phyloP scores from a whole-genome alignment of 208 protist species.

The Crithidia acanthocephali region DNA sequence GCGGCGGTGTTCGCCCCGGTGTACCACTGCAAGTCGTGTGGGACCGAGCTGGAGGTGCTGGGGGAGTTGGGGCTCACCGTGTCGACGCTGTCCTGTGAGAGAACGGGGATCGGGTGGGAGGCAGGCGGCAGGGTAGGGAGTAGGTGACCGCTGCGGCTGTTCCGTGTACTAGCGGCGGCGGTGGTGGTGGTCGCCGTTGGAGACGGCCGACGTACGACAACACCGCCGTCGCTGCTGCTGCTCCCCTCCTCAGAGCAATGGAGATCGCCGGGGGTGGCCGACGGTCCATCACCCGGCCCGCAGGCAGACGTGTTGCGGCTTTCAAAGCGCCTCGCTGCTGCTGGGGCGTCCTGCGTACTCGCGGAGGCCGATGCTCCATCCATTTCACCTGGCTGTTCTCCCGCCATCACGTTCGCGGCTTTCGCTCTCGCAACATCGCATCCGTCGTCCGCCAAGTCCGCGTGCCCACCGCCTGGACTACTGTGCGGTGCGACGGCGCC shows the following conservation, averaged over 20 bases:
- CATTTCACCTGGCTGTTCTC: no score
- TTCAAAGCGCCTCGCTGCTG: no score
- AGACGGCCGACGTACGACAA: background rate
- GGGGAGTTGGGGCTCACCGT: background rate
- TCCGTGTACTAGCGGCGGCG: background rate
- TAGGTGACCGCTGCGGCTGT: background rate
- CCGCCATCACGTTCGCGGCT: no score
- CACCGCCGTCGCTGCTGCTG: background rate
- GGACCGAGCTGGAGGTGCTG: background rate
- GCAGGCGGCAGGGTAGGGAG: no score
- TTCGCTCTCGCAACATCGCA: no score
- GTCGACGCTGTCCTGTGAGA: background rate
- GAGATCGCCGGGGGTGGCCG: no score
- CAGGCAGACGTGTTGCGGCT: no score
- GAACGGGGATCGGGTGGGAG: background rate
- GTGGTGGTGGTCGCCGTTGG: background rate
- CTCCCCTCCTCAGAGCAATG: background rate
- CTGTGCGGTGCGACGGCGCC: background rate
- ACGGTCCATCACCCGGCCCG: no score
- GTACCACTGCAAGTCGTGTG: slow-evolving; percentile 29
- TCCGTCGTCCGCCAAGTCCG: no score
- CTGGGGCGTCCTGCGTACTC: no score
- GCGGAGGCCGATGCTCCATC: no score
- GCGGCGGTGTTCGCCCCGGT: background rate
- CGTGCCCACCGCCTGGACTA: background rate